Base-by-base conservation (phyloP, 495 filamentous ascomycete species). In the Hypoxylon trugodes region DNA sequence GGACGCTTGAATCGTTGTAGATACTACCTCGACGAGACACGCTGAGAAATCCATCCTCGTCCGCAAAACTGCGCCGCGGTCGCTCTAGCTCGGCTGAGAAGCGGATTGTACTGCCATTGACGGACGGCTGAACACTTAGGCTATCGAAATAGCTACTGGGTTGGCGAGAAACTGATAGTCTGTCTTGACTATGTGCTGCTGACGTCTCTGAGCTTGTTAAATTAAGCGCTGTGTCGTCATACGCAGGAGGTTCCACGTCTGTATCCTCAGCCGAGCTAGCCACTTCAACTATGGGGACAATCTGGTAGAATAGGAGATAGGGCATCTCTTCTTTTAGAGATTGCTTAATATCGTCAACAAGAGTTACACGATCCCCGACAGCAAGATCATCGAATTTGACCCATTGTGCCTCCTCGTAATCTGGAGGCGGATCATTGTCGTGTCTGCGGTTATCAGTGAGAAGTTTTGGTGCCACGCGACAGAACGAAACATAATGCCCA, bases 271-370 rank as follows among this genome's bases (percentile, higher is more conserved):
- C 81, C 7, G 82, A 82, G 48, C 81, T 77, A 0, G 82, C 74
- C 5, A 84, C 86, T 40, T 90, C 89, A 24, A 89, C 84, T 60
- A 96, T 90, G 0, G 94, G 95, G 30, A 92, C 81, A 33, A 97
- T 93, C 72, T 97, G 94, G 68, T 96, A 98, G 74, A 97, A 97
- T 0, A 98, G 77, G 2, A 98, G 83, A 65, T 98, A 98, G 3
- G 95, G 94, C 59, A 90, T 93, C 70, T 97, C 94, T n/a, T 88
- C 82, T 51, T 84, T 86, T 48, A 97, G 74, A 2, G 85, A 79
- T 30, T 85, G 82, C 55, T 90, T 79, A 45, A 92, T 87, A 51
- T 95, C 89, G 62, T 96, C 89, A 35, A 97, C 86, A 33, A 87
- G 76, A 1, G 78, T 80, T 2, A 97, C 89, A 33, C 95, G 84